Percentiles rank a stretch among this genome's conserved stretches.
phyloP scores from a whole-genome alignment of 129 eudicot species.

The Tanacetum coccineum region DNA sequence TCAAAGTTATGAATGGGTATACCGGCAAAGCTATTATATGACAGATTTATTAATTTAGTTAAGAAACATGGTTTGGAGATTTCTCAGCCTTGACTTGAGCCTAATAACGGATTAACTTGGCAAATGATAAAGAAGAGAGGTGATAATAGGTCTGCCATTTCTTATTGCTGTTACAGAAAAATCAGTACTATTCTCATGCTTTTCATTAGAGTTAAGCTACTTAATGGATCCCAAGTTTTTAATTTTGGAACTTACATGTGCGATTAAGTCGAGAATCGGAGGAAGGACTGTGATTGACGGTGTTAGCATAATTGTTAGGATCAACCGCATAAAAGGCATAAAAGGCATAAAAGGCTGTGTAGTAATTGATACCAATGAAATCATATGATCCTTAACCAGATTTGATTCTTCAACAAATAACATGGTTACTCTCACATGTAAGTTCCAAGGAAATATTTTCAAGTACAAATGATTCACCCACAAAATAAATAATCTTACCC shows the following conservation, averaged over 20 bases:
- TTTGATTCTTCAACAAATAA: slow-evolving; percentile 21
- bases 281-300: slow-evolving; percentile 18
- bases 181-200: too few relatives aligned
- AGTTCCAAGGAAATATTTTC: too few relatives aligned
- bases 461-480: too few relatives aligned
- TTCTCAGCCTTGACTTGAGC: slow-evolving; percentile 96
- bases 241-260: slow-evolving; percentile 14
- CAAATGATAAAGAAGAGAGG: slow-evolving; percentile 95
- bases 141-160: slow-evolving; percentile 36
- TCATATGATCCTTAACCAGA: slow-evolving; percentile 33
- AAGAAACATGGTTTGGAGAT: slow-evolving; percentile 89
- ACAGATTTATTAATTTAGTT: slow-evolving; percentile 68
- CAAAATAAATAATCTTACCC: too few relatives aligned
- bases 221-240: neutral
- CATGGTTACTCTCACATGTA: too few relatives aligned
- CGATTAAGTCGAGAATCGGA: slow-evolving; percentile 18
- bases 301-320: neutral
- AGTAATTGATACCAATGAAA: slow-evolving; percentile 38
- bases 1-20: neutral
- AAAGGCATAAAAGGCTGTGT: too few relatives aligned
- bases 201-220: neutral
- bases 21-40: neutral
- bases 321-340: slow-evolving; percentile 31
- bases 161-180: neutral
- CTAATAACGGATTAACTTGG: slow-evolving; percentile 94